phyloP scores from a whole-genome alignment of 352 stramenopile genomes.

The Phytophthora foliorum region DNA sequence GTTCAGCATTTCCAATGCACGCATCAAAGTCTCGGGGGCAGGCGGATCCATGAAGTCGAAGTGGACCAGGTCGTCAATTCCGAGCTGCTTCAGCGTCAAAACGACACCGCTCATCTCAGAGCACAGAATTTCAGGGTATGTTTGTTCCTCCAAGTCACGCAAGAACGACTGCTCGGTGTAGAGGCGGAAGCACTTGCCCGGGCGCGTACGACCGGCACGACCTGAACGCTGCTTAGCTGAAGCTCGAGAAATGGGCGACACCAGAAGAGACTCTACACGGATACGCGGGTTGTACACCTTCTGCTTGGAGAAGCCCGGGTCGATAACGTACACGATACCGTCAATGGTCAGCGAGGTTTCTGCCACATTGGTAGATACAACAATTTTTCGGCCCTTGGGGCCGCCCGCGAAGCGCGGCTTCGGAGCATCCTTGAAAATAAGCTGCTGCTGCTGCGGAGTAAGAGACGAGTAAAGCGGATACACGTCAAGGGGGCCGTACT shows the following conservation, averaged over 20 bases:
- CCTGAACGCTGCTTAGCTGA: slow-evolving; percentile 94
- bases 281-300: slow-evolving; percentile 99
- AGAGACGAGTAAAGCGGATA: slow-evolving; percentile 99
- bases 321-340: slow-evolving; percentile 99
- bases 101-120: slow-evolving; percentile 97
- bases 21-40: slow-evolving; percentile 98
- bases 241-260: slow-evolving; percentile 98
- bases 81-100: slow-evolving; percentile 98
- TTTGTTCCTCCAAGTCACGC: slow-evolving; percentile 98
- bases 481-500: slow-evolving; percentile 93
- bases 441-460: slow-evolving; percentile 98
- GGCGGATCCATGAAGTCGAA: slow-evolving; percentile 99
- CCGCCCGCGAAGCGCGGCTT: slow-evolving; percentile 86
- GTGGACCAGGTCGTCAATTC: slow-evolving; percentile 99
- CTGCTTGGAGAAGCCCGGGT: slow-evolving; percentile 99
- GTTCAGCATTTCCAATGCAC: slow-evolving; percentile 98
- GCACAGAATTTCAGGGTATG: slow-evolving; percentile 99
- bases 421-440: slow-evolving; percentile 99
- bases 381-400: slow-evolving; percentile 95
- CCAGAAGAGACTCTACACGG: slow-evolving; percentile 98
- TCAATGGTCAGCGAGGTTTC: slow-evolving; percentile 99
- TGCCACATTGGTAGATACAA: slow-evolving; percentile 99
- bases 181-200: slow-evolving; percentile 96
- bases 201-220: slow-evolving; percentile 91
- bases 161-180: slow-evolving; percentile 99